These are phyloP conservation scores for Talaromyces nanjingensis DNA, from an alignment of 495 filamentous ascomycete genomes.

Conservation along the genomic window DNA sequence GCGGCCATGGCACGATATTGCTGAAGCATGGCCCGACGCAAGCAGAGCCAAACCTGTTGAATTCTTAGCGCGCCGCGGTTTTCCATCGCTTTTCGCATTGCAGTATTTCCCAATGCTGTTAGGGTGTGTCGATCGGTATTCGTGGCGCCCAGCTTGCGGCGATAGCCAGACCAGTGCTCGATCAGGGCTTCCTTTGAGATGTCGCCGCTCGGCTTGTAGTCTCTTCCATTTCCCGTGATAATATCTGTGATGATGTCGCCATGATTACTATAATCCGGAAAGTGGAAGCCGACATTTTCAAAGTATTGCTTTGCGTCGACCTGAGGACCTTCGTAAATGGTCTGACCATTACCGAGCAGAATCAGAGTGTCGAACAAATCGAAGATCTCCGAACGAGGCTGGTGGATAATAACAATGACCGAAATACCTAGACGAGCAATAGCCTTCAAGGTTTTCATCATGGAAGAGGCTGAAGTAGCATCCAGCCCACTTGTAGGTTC, in stretches of 20 bases:
- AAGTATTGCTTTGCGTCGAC: constrained; percentile 61
- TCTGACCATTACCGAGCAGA: constrained; percentile 59
- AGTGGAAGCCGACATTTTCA: constrained; percentile 60
- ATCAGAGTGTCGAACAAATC: constrained; percentile 69
- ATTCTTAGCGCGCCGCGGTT: constrained; percentile 51
- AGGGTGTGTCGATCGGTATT: constrained; percentile 14
- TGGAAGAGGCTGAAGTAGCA: constrained; percentile 62
- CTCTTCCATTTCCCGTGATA: constrained; percentile 8
- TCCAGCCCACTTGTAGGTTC: constrained; percentile 73
- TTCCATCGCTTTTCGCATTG: constrained; percentile 18
- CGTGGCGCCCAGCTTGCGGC: constrained; percentile 9
- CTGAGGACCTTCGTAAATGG: constrained; percentile 66
- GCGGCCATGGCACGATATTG: constrained; percentile 41
- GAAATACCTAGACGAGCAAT: constrained; percentile 64
- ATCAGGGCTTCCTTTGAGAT: constrained; percentile 15
- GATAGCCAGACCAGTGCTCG: constrained; percentile 12
- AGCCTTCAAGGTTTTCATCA: constrained; percentile 53
- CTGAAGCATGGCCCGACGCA: constrained; percentile 43
- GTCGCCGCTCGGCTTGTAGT: constrained; percentile 11
- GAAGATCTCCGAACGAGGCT: constrained; percentile 71
- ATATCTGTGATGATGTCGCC: constrained; percentile 18
- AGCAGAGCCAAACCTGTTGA: constrained; percentile 41
- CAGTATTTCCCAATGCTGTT: constrained; percentile 17
- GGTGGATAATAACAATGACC: constrained; percentile 69
- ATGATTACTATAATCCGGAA: constrained; percentile 11